Evolutionary conservation across 2,329 filamentous ascomycete species (phyloP).

Genomic region (Didymella arachidicola): DNA sequence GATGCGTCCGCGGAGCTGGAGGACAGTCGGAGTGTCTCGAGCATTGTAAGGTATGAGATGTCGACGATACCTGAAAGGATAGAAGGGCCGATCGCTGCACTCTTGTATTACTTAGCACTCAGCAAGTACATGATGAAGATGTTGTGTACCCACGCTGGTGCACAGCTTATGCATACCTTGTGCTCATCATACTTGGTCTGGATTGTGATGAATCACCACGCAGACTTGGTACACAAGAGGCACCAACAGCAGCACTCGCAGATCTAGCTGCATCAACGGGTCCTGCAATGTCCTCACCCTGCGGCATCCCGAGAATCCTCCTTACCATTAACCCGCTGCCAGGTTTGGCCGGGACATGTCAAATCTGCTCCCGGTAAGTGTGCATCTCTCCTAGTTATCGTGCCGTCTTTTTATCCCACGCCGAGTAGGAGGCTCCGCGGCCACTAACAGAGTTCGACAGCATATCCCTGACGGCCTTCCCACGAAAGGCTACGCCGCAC

Average conservation of each 20-base stretch:
- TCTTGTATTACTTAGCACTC: slow-evolving; percentile 5
- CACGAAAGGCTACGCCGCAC: slow-evolving; percentile 4
- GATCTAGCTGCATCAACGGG: neutral
- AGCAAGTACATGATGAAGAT: neutral
- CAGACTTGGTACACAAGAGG: neutral
- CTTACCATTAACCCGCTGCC: neutral
- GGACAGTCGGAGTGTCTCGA: neutral
- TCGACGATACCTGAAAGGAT: neutral
- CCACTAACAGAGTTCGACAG: slow-evolving; percentile 1
- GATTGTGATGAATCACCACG: slow-evolving; percentile 18
- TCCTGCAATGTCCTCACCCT: neutral
- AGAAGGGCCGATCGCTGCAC: slow-evolving; percentile 6
- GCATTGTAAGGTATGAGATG: neutral
- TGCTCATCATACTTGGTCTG: slow-evolving; percentile 4
- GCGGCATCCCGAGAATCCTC: neutral
- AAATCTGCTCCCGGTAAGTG: neutral
- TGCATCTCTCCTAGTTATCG: slow-evolving; percentile 3
- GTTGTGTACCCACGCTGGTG: slow-evolving; percentile 10
- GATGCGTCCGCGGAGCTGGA: slow-evolving; percentile 5
- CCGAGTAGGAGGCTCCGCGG: slow-evolving; percentile 10
- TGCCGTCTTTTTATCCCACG: neutral
- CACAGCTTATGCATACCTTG: slow-evolving; percentile 8
- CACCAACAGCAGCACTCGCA: neutral
- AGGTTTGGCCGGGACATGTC: neutral
- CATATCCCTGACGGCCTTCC: slow-evolving; percentile 2